Evolutionary conservation across 1,284 basidiomycete genomes (phyloP), one percentile per base, ranked within the genome.

Genomic region (Sphagnurus paluster): DNA sequence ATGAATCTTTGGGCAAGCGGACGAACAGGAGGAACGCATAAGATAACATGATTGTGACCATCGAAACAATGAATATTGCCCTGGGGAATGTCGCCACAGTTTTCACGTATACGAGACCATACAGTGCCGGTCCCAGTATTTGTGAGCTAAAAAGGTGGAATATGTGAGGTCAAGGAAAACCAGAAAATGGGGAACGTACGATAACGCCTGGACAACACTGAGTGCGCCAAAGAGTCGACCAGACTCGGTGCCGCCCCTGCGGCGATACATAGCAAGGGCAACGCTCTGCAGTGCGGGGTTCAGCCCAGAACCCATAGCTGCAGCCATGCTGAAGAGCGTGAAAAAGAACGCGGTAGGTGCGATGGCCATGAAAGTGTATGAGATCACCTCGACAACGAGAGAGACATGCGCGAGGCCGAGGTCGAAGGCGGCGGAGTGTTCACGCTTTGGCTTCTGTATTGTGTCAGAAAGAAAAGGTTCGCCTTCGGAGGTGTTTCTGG

Each of bases 181-280:
- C 11, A 14, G 14, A n/a, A 10, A 32, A 13, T 34, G 37, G 30
- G 24, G 11, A 43, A 35, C 79, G 28, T 50, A 87, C 86, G 76
- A 70, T 23, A 90, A 57, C 2, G 82, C 74, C 52, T 85, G 79
- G 8, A 90, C 56, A 28, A 91, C 84, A 48, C 81, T 80, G 47
- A 91, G 55, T 2, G 80, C 83, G 13, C 88, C 89, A 58, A 90
- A 90, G 11, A 92, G 67, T 51, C 70, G 72, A 2, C 85, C 87
- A 4, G 70, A 62, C 59, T 87, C 83, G 10, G 62, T 67, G 2
- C 76, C 75, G 1, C 72, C 75, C 16, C 68, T 67, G 20, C 66
- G 64, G 21, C 68, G 65, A 55, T 84, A 85, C 39, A 90, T 62
- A 24, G 81, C 76, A 30, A 92, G 62, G 1, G 86, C 79, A 33